Evolutionary conservation across 371 early-diverging fungal genomes (phyloP).

Genomic region (Capillidium rhysosporum): DNA sequence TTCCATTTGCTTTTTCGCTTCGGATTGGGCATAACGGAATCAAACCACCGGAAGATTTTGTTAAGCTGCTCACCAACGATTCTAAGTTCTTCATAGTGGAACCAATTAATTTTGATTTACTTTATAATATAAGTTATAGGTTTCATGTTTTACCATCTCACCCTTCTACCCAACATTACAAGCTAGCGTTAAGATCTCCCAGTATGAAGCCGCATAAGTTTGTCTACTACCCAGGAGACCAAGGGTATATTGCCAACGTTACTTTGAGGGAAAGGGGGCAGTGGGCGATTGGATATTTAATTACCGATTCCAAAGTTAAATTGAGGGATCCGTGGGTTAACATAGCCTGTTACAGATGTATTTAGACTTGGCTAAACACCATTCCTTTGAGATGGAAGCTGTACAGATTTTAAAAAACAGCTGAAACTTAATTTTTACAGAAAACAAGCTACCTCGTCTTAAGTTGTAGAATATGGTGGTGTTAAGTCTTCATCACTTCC

Average conservation of each 20-base stretch:
- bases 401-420: too few species aligned
- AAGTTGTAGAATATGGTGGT: too few species aligned
- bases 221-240: conserved; percentile 5
- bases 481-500: too few species aligned
- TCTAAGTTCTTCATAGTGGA: background rate
- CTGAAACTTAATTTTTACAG: too few species aligned
- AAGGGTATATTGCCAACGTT: conserved; percentile 5
- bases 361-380: background rate
- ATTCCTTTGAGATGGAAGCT: too few species aligned
- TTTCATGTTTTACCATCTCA: conserved; percentile 1
- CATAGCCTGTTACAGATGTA: conserved; percentile 4
- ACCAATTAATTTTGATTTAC: conserved; percentile 2
- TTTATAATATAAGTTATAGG: conserved; percentile 6
- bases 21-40: background rate
- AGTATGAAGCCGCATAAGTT: conserved; percentile 4
- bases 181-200: conserved; percentile 1
- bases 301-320: background rate
- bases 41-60: conserved; percentile 6
- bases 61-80: background rate
- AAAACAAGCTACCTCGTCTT: too few species aligned
- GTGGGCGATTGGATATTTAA: conserved; percentile 1
- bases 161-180: background rate
- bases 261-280: conserved; percentile 5
- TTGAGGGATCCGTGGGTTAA: conserved; percentile 3
- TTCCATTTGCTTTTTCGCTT: background rate